Percentiles rank a stretch among this genome's conserved stretches.
These are phyloP conservation scores for Sporothrix sp. DNA, from an alignment of 2,329 filamentous ascomycete genomes.

Conservation along the genomic window DNA sequence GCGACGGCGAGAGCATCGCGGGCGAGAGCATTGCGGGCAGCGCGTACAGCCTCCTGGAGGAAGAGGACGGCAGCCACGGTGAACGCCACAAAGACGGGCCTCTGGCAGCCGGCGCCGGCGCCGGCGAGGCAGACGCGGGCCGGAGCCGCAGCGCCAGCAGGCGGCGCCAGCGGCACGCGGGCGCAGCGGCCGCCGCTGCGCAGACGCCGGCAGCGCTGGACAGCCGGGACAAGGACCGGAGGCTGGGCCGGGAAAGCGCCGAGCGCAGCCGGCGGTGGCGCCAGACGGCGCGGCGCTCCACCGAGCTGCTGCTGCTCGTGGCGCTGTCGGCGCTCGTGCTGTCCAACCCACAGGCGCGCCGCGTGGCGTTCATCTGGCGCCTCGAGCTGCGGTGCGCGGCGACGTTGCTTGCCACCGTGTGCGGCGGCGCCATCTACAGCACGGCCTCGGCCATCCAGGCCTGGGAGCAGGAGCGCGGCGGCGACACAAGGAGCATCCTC, in stretches of 20 bases:
- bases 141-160: no score
- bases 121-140: background rate
- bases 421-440: no score
- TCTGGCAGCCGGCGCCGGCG: background rate
- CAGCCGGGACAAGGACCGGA: slow-evolving; percentile 17
- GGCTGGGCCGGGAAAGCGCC: slow-evolving; percentile 20
- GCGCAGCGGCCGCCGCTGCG: background rate
- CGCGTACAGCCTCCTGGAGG: slow-evolving; percentile 14
- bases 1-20: background rate
- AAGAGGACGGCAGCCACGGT: slow-evolving; percentile 28
- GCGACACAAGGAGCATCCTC: background rate
- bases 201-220: no score
- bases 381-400: slow-evolving; percentile 35
- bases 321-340: slow-evolving; percentile 40
- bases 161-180: background rate
- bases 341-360: slow-evolving; percentile 36
- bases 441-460: no score
- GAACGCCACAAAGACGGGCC: no score
- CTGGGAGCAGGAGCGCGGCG: no score
- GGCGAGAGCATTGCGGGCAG: slow-evolving; percentile 8
- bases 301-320: slow-evolving; percentile 43
- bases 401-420: no score
- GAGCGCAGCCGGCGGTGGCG: slow-evolving; percentile 36
- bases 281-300: slow-evolving; percentile 41
- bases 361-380: slow-evolving; percentile 37